Percentiles rank a stretch among this genome's conserved stretches.
phyloP scores from a whole-genome alignment of 192 early-diverging fungal genomes.

The Mortierella alpina region DNA sequence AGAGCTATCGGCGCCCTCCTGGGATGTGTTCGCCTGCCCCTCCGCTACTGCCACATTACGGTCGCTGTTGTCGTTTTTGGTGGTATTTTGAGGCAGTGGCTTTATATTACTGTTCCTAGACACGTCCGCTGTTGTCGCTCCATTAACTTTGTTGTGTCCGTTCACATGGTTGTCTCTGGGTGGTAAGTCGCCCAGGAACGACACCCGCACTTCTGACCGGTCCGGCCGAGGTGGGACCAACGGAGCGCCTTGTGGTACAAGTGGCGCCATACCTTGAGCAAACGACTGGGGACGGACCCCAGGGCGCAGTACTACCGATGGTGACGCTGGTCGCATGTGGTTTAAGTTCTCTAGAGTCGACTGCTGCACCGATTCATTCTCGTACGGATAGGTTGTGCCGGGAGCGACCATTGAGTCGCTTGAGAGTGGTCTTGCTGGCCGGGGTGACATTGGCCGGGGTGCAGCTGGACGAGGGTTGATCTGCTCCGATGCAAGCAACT shows the following conservation, averaged over 20 bases:
- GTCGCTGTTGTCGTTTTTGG: slow-evolving; percentile 7
- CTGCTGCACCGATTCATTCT: slow-evolving; percentile 11
- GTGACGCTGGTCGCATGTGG: slow-evolving; percentile 10
- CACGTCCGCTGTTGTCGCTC: not conserved
- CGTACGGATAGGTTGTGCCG: slow-evolving; percentile 14
- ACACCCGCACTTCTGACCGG: slow-evolving; percentile 25
- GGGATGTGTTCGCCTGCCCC: not conserved
- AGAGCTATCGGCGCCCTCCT: slow-evolving; percentile 4
- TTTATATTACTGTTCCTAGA: slow-evolving; percentile 1
- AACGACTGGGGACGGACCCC: slow-evolving; percentile 32
- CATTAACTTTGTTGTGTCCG: slow-evolving; percentile 9
- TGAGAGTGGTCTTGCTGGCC: slow-evolving; percentile 28
- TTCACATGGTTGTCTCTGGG: slow-evolving; percentile 14
- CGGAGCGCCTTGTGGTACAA: slow-evolving; percentile 16
- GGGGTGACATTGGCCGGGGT: slow-evolving; percentile 27
- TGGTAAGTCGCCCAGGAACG: slow-evolving; percentile 30
- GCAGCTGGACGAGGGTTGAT: slow-evolving; percentile 37
- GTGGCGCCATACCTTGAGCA: slow-evolving; percentile 27
- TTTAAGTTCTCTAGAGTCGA: slow-evolving; percentile 35
- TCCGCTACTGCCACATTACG: not conserved
- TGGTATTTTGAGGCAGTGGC: not conserved
- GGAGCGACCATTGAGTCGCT: slow-evolving; percentile 49
- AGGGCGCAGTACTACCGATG: slow-evolving; percentile 8
- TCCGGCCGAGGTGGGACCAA: slow-evolving; percentile 40
- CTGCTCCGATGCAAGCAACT: slow-evolving; percentile 43